Evolutionary conservation across 129 eudicot species (phyloP).

Genomic region (Pseudognaphalium luteoalbum): DNA sequence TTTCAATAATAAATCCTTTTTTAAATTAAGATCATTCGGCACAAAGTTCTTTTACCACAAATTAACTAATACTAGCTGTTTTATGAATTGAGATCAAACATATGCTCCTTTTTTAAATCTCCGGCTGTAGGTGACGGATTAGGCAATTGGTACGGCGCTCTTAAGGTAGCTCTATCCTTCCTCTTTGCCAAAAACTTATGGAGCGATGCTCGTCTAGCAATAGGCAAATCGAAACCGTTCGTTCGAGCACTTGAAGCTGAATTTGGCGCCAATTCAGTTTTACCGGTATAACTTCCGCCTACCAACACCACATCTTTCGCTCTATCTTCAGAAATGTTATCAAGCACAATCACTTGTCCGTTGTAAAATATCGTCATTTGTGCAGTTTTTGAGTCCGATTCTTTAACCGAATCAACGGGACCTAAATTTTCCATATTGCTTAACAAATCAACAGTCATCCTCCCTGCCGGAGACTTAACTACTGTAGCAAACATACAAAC

Average conservation of each 20-base stretch:
- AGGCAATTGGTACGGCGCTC: conserved; percentile 40
- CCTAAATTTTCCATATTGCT: conserved; percentile 26
- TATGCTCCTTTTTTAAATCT: conserved; percentile 23
- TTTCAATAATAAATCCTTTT: no score
- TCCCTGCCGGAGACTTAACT: conserved; percentile 21
- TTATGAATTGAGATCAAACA: conserved; percentile 48
- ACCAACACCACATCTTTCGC: conserved; percentile 42
- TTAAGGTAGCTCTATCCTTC: conserved; percentile 50
- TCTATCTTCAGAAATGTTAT: conserved; percentile 50
- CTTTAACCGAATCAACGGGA: conserved; percentile 26
- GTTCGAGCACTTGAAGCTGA: background rate
- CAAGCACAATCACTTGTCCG: conserved; percentile 54
- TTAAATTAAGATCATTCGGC: no score
- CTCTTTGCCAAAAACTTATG: conserved; percentile 68
- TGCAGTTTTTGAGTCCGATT: conserved; percentile 29
- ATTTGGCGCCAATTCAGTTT: no score
- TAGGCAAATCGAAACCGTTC: conserved; percentile 46
- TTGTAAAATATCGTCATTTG: conserved; percentile 71
- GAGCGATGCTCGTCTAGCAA: conserved; percentile 67
- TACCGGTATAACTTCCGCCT: conserved; percentile 19
- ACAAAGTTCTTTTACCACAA: background rate
- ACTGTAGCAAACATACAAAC: conserved; percentile 1
- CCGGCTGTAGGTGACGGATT: conserved; percentile 16
- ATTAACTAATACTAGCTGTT: background rate
- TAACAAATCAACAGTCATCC: conserved; percentile 29